Conservation (phyloP, 129 eudicot species). For the Tanacetum coccineum region DNA sequence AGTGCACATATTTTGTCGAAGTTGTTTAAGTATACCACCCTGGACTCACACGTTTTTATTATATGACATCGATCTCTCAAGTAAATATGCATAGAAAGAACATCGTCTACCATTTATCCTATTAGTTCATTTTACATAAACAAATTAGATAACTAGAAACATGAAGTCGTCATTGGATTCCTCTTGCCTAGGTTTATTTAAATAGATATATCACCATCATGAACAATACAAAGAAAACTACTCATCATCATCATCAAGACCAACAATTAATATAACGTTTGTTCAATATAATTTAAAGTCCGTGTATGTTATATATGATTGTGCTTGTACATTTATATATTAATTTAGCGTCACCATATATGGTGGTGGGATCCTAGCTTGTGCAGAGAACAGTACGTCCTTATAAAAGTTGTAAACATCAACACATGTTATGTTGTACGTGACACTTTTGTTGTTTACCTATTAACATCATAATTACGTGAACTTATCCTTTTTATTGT, state of each 20-base stretch:
- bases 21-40: neutral
- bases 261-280: conserved; percentile 11
- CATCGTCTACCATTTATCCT: no score
- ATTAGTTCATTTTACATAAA: no score
- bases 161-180: conserved; percentile 16
- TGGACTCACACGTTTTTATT: neutral
- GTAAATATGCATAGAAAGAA: no score
- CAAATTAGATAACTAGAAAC: neutral
- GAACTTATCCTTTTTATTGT: no score
- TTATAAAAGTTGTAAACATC: neutral
- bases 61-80: no score
- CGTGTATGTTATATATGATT: conserved; percentile 16
- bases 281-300: conserved; percentile 1
- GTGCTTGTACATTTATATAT: no score
- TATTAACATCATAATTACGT: neutral
- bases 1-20: neutral
- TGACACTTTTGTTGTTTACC: neutral
- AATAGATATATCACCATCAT: conserved; percentile 20
- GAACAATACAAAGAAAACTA: neutral
- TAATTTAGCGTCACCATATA: neutral
- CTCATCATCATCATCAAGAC: conserved; percentile 13
- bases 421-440: conserved; percentile 1
- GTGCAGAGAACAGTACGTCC: neutral
- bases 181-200: neutral
- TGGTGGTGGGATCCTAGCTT: conserved; percentile 15